These are phyloP conservation scores for Verticillium tricorpus DNA, from an alignment of 2,329 filamentous ascomycete species.

Conservation along the genomic window DNA sequence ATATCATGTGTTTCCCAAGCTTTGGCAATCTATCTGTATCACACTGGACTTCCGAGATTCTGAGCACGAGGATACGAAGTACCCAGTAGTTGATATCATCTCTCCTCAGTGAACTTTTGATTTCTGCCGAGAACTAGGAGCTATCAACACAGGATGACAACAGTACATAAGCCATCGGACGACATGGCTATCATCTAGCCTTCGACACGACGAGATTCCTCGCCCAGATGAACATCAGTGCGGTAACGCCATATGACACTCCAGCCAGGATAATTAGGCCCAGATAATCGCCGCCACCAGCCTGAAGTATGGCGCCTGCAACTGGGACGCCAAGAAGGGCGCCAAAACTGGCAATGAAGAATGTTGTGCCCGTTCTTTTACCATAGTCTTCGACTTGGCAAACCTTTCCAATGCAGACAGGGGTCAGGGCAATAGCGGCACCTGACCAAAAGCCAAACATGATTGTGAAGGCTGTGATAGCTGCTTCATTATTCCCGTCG, in stretches of 20 bases:
- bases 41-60: no score
- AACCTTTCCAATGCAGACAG: constrained; percentile 67
- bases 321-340: constrained; percentile 53
- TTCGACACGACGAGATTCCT: no score
- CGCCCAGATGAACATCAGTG: no score
- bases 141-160: no score
- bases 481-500: constrained; percentile 33
- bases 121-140: no score
- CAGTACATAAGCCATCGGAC: no score
- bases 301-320: constrained; percentile 47
- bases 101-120: no score
- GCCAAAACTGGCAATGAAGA: constrained; percentile 62
- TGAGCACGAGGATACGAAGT: no score
- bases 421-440: constrained; percentile 64
- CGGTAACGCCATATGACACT: constrained; percentile 31
- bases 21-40: no score
- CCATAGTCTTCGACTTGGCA: constrained; percentile 67
- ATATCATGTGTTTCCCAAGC: no score
- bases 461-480: constrained; percentile 57
- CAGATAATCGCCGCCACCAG: constrained; percentile 41
- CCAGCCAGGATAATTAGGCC: constrained; percentile 51
- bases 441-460: constrained; percentile 69
- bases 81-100: no score
- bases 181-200: no score
- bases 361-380: constrained; percentile 64